Evolutionary conservation across 768 basidiomycete genomes (phyloP).

Genomic region (Leucosporidium yakuticum): DNA sequence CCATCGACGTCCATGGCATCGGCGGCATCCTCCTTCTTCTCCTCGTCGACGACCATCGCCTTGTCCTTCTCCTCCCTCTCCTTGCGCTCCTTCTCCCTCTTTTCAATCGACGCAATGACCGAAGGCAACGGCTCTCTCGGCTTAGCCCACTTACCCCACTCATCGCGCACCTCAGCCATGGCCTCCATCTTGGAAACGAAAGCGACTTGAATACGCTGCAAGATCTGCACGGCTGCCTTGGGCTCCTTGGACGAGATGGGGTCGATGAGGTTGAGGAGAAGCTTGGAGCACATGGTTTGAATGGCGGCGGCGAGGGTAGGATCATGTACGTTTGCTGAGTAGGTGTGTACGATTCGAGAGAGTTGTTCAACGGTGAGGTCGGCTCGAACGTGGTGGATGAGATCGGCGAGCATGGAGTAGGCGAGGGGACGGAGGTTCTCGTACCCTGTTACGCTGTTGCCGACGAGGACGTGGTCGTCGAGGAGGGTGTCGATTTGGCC

Average conservation of each 20-base stretch:
- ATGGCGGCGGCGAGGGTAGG: constrained; percentile 69
- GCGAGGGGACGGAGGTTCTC: constrained; percentile 77
- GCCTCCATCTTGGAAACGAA: constrained; percentile 79
- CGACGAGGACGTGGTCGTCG: constrained; percentile 82
- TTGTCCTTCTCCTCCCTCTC: not conserved
- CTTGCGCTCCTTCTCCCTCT: constrained; percentile 38
- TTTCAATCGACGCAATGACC: constrained; percentile 12
- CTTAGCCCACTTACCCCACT: constrained; percentile 38
- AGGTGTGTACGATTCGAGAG: constrained; percentile 69
- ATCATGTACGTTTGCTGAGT: constrained; percentile 83
- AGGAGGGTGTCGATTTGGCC: constrained; percentile 81
- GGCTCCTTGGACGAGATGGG: constrained; percentile 59
- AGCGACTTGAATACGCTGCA: constrained; percentile 70
- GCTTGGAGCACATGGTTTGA: constrained; percentile 85
- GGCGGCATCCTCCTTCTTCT: not conserved
- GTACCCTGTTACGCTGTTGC: constrained; percentile 71
- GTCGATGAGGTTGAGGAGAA: constrained; percentile 84
- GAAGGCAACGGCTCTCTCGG: constrained; percentile 16
- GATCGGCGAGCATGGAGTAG: constrained; percentile 82
- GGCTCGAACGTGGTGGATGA: constrained; percentile 80
- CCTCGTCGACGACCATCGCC: not conserved
- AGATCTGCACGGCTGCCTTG: constrained; percentile 61
- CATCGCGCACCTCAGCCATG: constrained; percentile 54
- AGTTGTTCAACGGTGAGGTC: constrained; percentile 75
- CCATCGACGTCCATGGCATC: not conserved